These are phyloP conservation scores for Cutaneotrichosporon sp. DNA, from an alignment of 1,284 basidiomycete species.

Conservation along the genomic window DNA sequence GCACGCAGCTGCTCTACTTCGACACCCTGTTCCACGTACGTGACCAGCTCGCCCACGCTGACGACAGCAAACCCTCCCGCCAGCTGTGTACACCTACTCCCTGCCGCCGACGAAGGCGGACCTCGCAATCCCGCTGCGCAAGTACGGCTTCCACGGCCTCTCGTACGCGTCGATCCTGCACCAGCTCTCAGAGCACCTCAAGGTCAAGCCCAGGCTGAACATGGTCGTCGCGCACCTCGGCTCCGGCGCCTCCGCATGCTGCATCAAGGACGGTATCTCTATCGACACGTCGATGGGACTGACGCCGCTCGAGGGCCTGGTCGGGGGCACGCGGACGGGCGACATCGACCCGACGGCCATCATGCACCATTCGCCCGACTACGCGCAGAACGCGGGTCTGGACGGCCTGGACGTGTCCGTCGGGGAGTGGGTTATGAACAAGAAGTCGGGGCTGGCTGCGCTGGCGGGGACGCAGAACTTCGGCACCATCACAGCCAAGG, in stretches of 20 bases:
- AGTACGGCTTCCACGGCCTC: constrained; percentile 81
- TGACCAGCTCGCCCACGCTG: neutral
- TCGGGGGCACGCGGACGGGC: constrained; percentile 80
- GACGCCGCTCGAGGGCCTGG: constrained; percentile 56
- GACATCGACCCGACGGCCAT: constrained; percentile 75
- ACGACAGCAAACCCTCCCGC: constrained; percentile 57
- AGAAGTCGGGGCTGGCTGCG: constrained; percentile 61
- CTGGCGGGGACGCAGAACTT: constrained; percentile 74
- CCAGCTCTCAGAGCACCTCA: constrained; percentile 53
- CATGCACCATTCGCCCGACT: constrained; percentile 71
- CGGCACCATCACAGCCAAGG: constrained; percentile 53
- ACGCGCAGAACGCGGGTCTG: constrained; percentile 54
- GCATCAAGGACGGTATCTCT: constrained; percentile 63
- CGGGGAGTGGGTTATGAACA: constrained; percentile 75
- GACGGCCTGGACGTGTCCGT: constrained; percentile 58
- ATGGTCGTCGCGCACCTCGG: constrained; percentile 78
- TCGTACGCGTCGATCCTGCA: constrained; percentile 45
- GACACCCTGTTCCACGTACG: constrained; percentile 73
- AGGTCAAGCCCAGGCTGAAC: constrained; percentile 56
- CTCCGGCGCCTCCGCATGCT: constrained; percentile 67
- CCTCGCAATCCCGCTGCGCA: constrained; percentile 62
- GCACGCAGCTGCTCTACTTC: constrained; percentile 55
- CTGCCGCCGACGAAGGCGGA: constrained; percentile 58
- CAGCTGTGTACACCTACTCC: constrained; percentile 69
- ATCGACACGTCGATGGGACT: constrained; percentile 60